A percentile compares a stretch with the other conserved stretches of the same genome.
phyloP scores from a whole-genome alignment of 768 basidiomycete genomes.

The Tylopilus plumbeoviolaceoides region DNA sequence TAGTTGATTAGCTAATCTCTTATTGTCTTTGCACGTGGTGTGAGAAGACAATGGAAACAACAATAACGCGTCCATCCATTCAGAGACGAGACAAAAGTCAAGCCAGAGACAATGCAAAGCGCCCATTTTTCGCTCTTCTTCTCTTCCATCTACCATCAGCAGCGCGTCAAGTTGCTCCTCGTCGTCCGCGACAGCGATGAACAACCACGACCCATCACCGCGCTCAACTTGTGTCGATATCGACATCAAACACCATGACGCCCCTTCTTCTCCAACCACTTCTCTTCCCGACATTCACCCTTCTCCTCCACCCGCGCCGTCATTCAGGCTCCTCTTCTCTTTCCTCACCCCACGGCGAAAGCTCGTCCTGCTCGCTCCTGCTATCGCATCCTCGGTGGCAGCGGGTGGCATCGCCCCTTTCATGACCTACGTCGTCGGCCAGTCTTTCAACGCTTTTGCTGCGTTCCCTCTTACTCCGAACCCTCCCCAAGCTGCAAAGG shows the following conservation, averaged over 20 bases:
- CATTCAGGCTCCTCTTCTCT: conserved; percentile 60
- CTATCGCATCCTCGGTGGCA: conserved; percentile 53
- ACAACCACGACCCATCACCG: conserved; percentile 24
- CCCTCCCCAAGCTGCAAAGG: conserved; percentile 41
- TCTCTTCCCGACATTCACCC: conserved; percentile 18
- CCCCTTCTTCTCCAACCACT: conserved; percentile 8
- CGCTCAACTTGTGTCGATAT: background rate
- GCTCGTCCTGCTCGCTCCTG: conserved; percentile 59
- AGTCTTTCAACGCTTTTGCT: conserved; percentile 71
- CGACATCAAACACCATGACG: conserved; percentile 16
- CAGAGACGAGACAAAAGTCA: conserved; percentile 24
- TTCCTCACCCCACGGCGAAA: conserved; percentile 56
- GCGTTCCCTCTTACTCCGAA: conserved; percentile 44
- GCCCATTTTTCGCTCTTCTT: conserved; percentile 1
- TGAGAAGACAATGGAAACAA: conserved; percentile 2
- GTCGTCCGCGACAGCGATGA: conserved; percentile 31
- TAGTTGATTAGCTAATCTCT: conserved; percentile 11
- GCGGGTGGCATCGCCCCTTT: conserved; percentile 75
- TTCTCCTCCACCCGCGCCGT: conserved; percentile 37
- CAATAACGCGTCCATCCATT: conserved; percentile 13
- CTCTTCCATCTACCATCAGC: conserved; percentile 6
- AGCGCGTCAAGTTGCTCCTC: conserved; percentile 17
- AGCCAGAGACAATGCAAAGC: background rate
- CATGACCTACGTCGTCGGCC: conserved; percentile 81
- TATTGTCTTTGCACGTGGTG: conserved; percentile 24